Percentiles rank a stretch among this genome's conserved stretches.
These are phyloP conservation scores for Penicillium goetzii DNA, from an alignment of 495 filamentous ascomycete genomes.

Conservation along the genomic window DNA sequence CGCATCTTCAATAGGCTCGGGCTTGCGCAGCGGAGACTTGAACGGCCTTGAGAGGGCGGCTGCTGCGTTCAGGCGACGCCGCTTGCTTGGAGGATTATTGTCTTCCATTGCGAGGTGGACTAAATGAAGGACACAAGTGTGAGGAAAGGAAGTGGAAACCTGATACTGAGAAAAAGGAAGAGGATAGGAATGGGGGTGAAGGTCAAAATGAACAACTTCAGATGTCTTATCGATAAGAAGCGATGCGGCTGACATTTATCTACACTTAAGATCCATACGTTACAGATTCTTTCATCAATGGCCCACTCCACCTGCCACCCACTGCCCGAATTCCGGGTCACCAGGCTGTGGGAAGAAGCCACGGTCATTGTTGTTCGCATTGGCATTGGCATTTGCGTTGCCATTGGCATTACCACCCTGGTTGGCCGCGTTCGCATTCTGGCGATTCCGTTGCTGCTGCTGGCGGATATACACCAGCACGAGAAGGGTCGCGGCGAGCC, in stretches of 20 bases:
- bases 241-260: slow-evolving; percentile 15
- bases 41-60: slow-evolving; percentile 65
- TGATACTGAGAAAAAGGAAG: background rate
- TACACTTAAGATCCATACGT: slow-evolving; percentile 23
- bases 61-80: slow-evolving; percentile 57
- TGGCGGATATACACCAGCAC: slow-evolving; percentile 84
- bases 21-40: slow-evolving; percentile 63
- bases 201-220: slow-evolving; percentile 4
- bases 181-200: background rate
- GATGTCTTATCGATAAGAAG: slow-evolving; percentile 32
- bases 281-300: slow-evolving; percentile 53
- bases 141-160: background rate
- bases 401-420: slow-evolving; percentile 29
- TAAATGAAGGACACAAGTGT: background rate
- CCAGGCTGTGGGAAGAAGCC: slow-evolving; percentile 74
- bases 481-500: slow-evolving; percentile 71
- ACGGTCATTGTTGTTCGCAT: slow-evolving; percentile 54
- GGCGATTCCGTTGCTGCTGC: slow-evolving; percentile 61
- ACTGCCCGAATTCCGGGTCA: slow-evolving; percentile 71
- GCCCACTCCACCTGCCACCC: slow-evolving; percentile 76
- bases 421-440: slow-evolving; percentile 44
- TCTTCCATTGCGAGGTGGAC: slow-evolving; percentile 27
- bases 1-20: background rate
- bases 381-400: slow-evolving; percentile 26
- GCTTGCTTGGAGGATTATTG: slow-evolving; percentile 45